A percentile compares a stretch with the other conserved stretches of the same genome.
Conservation (phyloP, 1,139 yeast species). For the Yamadazyma blattariae region DNA sequence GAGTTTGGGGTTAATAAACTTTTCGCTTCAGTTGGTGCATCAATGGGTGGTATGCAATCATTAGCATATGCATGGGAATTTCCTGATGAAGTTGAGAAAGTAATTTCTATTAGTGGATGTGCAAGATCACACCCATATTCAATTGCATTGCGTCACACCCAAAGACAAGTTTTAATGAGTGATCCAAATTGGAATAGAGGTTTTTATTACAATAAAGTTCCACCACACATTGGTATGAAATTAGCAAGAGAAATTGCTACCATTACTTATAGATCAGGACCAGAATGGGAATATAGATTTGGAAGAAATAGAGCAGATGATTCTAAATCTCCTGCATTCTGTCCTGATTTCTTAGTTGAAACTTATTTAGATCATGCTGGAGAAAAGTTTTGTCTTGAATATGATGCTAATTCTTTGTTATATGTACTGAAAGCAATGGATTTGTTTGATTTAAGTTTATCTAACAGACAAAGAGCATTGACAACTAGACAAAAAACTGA, state of each 20-base stretch:
- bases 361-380: constrained; percentile 94
- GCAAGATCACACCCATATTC: constrained; percentile 94
- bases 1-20: constrained; percentile 62
- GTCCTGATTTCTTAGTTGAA: constrained; percentile 91
- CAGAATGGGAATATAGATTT: constrained; percentile 93
- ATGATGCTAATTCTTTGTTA: constrained; percentile 85
- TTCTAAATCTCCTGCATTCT: constrained; percentile 73
- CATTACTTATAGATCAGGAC: constrained; percentile 90
- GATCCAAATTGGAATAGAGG: constrained; percentile 96
- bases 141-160: constrained; percentile 90
- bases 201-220: constrained; percentile 71
- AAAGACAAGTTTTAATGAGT: constrained; percentile 89
- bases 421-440: constrained; percentile 95
- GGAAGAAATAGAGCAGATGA: constrained; percentile 89
- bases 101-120: constrained; percentile 83
- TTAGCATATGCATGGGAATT: constrained; percentile 84
- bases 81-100: constrained; percentile 68
- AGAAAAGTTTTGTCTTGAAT: constrained; percentile 86
- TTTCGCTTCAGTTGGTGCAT: constrained; percentile 83
- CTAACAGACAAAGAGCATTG: constrained; percentile 43
- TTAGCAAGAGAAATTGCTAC: constrained; percentile 92
- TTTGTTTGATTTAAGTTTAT: constrained; percentile 73
- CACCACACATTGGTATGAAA: constrained; percentile 95
- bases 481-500: constrained; percentile 38
- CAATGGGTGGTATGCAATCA: constrained; percentile 98